Base-by-base conservation (phyloP, 2,329 filamentous ascomycete genomes). In the Hypoxylon sp. region DNA sequence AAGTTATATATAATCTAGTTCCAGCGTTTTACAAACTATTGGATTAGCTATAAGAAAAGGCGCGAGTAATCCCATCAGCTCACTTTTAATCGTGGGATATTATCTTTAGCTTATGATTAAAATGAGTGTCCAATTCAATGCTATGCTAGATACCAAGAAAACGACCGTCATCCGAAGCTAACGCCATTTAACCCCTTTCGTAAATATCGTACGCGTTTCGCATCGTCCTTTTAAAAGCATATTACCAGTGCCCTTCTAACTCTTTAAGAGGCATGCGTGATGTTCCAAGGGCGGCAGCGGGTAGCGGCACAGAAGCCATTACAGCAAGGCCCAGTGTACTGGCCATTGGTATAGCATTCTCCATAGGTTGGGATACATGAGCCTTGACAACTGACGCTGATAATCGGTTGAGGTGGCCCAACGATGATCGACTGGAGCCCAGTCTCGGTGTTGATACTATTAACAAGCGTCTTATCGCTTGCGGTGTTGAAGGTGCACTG, bases 401-500 rank as follows among this genome's bases (percentile, higher is more conserved):
- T 74, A 56, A 87, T 78, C 3, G 80, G 79, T 73, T 82, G 79
- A 3, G 84, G 82, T 21, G 84, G 83, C 0, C 82, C 81, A 24
- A 86, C 78, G 7, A 80, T 73, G 21, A 86, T 76, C 62, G 82
- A 80, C 69, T 81, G 78, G 15, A 77, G 68, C 8, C 80, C 81
- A 2, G 69, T 60, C 24, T 65, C 37, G 1, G 70, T 39, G 31
- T 73, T 74, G 67, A 79, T 75, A 57, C 73, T 75, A 58, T 74
- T 73, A 21, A 74, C 75, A 3, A 82, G 75, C 0, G 80, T 73
- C 69, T 78, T 75, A 6, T 76, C 63, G 19, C 70, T 75, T 6
- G 74, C 64, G 0, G 82, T 83, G 62, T 79, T 73, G 75, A 86
- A 85, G n/a, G 75, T 79, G 77, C 85, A 86, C 57, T 80, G 73